These are phyloP conservation scores for Daldinia caldariorum DNA, from an alignment of 495 filamentous ascomycete species.

Conservation along the genomic window DNA sequence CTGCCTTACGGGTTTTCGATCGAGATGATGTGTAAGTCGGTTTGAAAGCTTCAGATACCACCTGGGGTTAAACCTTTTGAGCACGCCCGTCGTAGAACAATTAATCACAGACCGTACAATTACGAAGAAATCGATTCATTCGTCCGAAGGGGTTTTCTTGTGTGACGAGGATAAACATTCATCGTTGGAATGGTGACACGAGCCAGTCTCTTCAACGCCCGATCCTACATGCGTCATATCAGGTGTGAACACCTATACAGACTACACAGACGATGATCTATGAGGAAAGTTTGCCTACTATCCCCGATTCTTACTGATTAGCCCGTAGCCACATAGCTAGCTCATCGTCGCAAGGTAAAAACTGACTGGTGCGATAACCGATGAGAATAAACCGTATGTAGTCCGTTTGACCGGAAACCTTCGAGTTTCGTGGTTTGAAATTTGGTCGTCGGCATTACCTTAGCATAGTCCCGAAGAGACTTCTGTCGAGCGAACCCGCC, in stretches of 20 bases:
- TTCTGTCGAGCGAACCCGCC: constrained; percentile 21
- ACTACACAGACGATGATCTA: background rate
- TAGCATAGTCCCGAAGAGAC: constrained; percentile 32
- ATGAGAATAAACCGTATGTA: constrained; percentile 4
- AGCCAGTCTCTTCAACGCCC: constrained; percentile 30
- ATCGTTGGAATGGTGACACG: constrained; percentile 40
- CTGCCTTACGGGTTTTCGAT: constrained; percentile 8
- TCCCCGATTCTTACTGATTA: background rate
- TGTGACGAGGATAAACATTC: constrained; percentile 31
- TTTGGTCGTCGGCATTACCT: background rate
- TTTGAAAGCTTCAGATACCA: constrained; percentile 4
- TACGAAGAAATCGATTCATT: constrained; percentile 18
- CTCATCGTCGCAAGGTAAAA: background rate
- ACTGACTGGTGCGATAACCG: constrained; percentile 15
- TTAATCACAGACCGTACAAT: background rate
- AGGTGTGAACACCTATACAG: constrained; percentile 14
- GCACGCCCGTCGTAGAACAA: constrained; percentile 1
- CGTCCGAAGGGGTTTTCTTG: background rate
- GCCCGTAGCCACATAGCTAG: background rate
- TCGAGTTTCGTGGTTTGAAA: constrained; percentile 19
- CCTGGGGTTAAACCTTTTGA: background rate
- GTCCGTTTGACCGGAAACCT: constrained; percentile 6
- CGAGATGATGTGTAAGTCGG: constrained; percentile 39
- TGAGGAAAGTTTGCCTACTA: background rate
- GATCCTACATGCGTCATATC: constrained; percentile 37